Conservation (phyloP, 2,329 filamentous ascomycete species). For the Dissoconium aciculare region DNA sequence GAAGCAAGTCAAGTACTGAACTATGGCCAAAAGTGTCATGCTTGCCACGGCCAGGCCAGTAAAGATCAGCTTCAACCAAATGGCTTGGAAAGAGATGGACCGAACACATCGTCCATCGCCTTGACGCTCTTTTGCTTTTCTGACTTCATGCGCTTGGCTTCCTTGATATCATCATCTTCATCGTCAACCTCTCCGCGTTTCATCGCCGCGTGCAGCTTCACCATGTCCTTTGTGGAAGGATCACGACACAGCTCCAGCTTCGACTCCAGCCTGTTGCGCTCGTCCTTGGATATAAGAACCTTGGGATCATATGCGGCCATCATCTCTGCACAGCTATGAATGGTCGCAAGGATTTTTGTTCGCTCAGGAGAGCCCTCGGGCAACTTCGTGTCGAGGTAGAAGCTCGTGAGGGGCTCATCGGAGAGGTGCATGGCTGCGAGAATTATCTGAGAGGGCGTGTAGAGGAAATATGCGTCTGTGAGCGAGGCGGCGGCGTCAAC, state of each 20-base stretch:
- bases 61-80: neutral
- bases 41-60: no score
- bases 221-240: conserved; percentile 57
- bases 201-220: conserved; percentile 51
- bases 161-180: conserved; percentile 27
- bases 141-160: conserved; percentile 31
- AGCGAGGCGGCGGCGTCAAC: conserved; percentile 62
- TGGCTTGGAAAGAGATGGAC: conserved; percentile 18
- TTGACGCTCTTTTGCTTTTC: conserved; percentile 27
- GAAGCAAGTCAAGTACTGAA: no score
- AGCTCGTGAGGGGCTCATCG: conserved; percentile 47
- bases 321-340: conserved; percentile 28
- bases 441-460: conserved; percentile 87
- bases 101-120: conserved; percentile 32
- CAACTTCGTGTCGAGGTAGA: conserved; percentile 33
- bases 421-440: conserved; percentile 64
- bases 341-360: conserved; percentile 25
- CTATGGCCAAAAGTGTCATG: no score
- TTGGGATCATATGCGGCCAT: conserved; percentile 20
- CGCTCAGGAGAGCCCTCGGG: conserved; percentile 14
- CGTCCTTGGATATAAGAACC: conserved; percentile 19
- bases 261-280: conserved; percentile 35
- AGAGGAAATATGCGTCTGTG: conserved; percentile 95
- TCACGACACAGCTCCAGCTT: conserved; percentile 63
- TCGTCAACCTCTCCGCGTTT: conserved; percentile 28